phyloP scores from a whole-genome alignment of 768 basidiomycete genomes.

The Amanita rimosa region DNA sequence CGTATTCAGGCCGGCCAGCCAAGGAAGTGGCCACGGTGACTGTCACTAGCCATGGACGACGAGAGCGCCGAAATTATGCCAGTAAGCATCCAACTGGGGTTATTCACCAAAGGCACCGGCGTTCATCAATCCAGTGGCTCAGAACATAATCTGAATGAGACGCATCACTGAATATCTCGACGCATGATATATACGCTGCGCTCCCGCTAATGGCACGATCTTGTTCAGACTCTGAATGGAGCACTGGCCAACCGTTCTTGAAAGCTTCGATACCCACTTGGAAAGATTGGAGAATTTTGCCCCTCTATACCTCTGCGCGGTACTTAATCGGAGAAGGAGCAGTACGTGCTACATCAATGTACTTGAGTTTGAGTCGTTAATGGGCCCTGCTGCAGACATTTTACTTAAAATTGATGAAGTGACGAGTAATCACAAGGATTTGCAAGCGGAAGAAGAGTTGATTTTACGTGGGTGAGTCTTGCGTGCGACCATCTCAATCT shows the following conservation, averaged over 20 bases:
- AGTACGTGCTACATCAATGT: slow-evolving; percentile 36
- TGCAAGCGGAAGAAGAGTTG: slow-evolving; percentile 67
- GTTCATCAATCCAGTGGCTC: slow-evolving; percentile 31
- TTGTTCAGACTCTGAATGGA: slow-evolving; percentile 15
- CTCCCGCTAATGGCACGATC: neutral
- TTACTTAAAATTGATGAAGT: slow-evolving; percentile 71
- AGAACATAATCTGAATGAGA: slow-evolving; percentile 83
- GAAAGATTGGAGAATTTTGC: slow-evolving; percentile 79
- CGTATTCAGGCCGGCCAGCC: too few species aligned
- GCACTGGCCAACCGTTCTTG: slow-evolving; percentile 53
- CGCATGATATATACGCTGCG: slow-evolving; percentile 66
- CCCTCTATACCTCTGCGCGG: slow-evolving; percentile 68
- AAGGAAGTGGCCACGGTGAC: too few species aligned
- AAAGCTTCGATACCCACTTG: slow-evolving; percentile 74
- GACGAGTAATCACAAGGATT: slow-evolving; percentile 62
- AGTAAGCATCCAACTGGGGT: slow-evolving; percentile 28
- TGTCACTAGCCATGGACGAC: slow-evolving; percentile 43
- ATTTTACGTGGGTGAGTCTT: slow-evolving; percentile 61
- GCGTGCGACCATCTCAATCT: neutral
- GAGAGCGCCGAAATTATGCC: slow-evolving; percentile 71
- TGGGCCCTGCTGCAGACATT: slow-evolving; percentile 42
- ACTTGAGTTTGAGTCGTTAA: neutral
- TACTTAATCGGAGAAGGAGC: slow-evolving; percentile 56
- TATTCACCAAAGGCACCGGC: neutral
- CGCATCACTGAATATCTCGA: slow-evolving; percentile 72